A percentile compares a stretch with the other conserved stretches of the same genome.
Conservation (phyloP, 106 monocot genomes). For the Allium fistulosum region DNA sequence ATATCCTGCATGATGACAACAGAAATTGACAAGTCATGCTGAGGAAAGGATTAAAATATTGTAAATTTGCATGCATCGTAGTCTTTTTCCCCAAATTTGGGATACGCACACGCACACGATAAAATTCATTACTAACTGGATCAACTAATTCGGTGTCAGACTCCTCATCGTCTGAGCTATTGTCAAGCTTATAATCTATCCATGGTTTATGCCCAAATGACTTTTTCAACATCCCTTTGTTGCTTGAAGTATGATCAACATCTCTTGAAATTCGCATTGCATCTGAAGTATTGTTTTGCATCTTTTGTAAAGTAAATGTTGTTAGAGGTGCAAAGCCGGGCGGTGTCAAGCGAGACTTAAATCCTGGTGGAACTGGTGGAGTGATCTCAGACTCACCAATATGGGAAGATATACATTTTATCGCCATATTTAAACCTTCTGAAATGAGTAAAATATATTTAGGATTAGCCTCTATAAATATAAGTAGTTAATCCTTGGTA, state of each 20-base stretch:
- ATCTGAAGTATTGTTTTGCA: slow-evolving; percentile 5
- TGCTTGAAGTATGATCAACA: slow-evolving; percentile 8
- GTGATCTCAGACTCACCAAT: slow-evolving; percentile 24
- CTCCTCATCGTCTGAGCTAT: slow-evolving; percentile 46
- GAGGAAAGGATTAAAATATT: too few species aligned
- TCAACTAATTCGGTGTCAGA: slow-evolving; percentile 32
- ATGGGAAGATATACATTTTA: slow-evolving; percentile 25
- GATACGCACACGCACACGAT: background rate
- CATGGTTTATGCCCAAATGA: slow-evolving; percentile 49
- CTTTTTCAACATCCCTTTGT: slow-evolving; percentile 32
- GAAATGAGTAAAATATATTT: slow-evolving; percentile 1
- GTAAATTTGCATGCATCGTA: too few species aligned
- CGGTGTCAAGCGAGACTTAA: too few species aligned
- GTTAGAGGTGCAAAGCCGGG: slow-evolving; percentile 38
- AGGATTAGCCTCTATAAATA: too few species aligned
- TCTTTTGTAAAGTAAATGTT: slow-evolving; percentile 36
- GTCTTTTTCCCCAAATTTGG: too few species aligned
- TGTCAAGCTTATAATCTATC: slow-evolving; percentile 52
- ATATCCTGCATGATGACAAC: slow-evolving; percentile 14
- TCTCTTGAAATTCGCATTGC: slow-evolving; percentile 10
- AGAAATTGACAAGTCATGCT: too few species aligned
- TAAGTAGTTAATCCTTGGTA: too few species aligned
- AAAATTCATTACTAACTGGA: slow-evolving; percentile 22
- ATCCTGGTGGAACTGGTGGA: slow-evolving; percentile 49
- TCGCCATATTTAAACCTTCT: slow-evolving; percentile 17